A percentile compares a stretch with the other conserved stretches of the same genome.
phyloP scores from a whole-genome alignment of 768 basidiomycete species.

The Boletus fagicola region DNA sequence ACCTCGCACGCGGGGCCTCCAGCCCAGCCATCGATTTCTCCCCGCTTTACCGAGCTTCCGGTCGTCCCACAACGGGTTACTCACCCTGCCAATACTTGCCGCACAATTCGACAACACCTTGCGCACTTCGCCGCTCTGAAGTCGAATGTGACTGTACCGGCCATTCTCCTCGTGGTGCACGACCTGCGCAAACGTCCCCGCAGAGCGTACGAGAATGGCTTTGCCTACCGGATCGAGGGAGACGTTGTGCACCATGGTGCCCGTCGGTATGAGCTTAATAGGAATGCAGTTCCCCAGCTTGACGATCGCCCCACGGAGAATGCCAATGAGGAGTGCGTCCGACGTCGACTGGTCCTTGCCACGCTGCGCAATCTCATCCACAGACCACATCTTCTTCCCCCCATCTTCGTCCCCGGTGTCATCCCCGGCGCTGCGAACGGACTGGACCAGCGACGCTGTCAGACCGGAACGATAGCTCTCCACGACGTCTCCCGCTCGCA shows the following conservation, averaged over 20 bases:
- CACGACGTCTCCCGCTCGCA: slow-evolving; percentile 85
- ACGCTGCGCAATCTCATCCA: slow-evolving; percentile 24
- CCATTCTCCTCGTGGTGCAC: slow-evolving; percentile 72
- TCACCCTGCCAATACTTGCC: slow-evolving; percentile 89
- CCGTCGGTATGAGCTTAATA: slow-evolving; percentile 87
- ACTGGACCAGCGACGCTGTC: slow-evolving; percentile 64
- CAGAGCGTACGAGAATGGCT: slow-evolving; percentile 82
- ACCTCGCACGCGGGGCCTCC: slow-evolving; percentile 84
- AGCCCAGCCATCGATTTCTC: slow-evolving; percentile 80
- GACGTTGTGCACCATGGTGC: slow-evolving; percentile 85
- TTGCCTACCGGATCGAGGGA: slow-evolving; percentile 73
- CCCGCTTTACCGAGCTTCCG: slow-evolving; percentile 90
- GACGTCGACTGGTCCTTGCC: slow-evolving; percentile 39
- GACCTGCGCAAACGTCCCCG: slow-evolving; percentile 82
- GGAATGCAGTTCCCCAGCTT: slow-evolving; percentile 93
- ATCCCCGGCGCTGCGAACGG: slow-evolving; percentile 28
- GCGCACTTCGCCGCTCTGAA: slow-evolving; percentile 92
- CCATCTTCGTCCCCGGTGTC: neutral
- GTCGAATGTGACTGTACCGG: slow-evolving; percentile 75
- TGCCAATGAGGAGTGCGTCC: slow-evolving; percentile 73
- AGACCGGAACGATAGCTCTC: slow-evolving; percentile 85
- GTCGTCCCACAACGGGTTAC: slow-evolving; percentile 88
- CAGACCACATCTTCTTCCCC: slow-evolving; percentile 14
- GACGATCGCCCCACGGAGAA: slow-evolving; percentile 79
- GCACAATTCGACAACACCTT: slow-evolving; percentile 76